A percentile compares a stretch with the other conserved stretches of the same genome.
These are phyloP conservation scores for Metschnikowia shivogae DNA, from an alignment of 805 yeast species.

Conservation along the genomic window DNA sequence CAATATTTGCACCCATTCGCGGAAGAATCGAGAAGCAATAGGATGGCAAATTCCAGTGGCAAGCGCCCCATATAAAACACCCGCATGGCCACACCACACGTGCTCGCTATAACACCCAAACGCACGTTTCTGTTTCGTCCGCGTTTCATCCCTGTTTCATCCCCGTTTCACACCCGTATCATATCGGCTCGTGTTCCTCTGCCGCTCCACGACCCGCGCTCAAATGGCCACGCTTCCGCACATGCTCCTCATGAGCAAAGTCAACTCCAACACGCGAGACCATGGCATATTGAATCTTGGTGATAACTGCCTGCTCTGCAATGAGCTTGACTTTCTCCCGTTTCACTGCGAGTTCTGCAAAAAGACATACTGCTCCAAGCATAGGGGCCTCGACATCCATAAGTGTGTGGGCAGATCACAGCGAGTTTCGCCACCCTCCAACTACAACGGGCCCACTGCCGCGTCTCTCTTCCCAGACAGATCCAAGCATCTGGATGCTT, in stretches of 20 bases:
- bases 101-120: not conserved
- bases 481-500: constrained; percentile 33
- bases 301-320: constrained; percentile 51
- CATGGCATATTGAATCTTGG: constrained; percentile 52
- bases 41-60: not conserved
- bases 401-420: constrained; percentile 23
- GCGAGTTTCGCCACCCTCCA: constrained; percentile 12
- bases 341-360: constrained; percentile 49
- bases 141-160: no score
- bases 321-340: constrained; percentile 55
- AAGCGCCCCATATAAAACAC: not conserved
- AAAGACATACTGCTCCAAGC: constrained; percentile 46
- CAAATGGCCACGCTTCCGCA: constrained; percentile 9
- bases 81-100: not conserved
- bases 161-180: no score
- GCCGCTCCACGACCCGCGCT: constrained; percentile 4
- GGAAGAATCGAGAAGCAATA: constrained; percentile 5
- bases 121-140: no score
- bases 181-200: not conserved
- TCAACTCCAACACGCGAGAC: constrained; percentile 19
- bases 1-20: constrained; percentile 6
- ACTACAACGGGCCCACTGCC: constrained; percentile 33
- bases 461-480: constrained; percentile 51
- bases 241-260: constrained; percentile 21
- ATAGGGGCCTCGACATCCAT: constrained; percentile 36